Percentiles rank a stretch among this genome's conserved stretches.
These are phyloP conservation scores for Penicillium vulpinum DNA, from an alignment of 2,329 filamentous ascomycete genomes.

Conservation along the genomic window DNA sequence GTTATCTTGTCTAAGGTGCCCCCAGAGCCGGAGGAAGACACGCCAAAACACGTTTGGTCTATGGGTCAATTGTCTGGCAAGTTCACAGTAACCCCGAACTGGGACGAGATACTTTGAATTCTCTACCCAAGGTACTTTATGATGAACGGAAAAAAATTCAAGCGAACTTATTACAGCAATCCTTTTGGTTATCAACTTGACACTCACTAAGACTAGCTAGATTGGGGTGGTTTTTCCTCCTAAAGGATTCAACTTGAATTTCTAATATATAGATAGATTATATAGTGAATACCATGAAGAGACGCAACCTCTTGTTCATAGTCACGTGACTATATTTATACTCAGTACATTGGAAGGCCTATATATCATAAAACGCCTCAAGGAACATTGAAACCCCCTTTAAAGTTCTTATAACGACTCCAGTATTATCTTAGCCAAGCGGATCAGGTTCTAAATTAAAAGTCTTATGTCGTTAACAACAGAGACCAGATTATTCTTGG, in stretches of 20 bases:
- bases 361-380: too few relatives aligned
- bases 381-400: too few relatives aligned
- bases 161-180: background rate
- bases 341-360: too few relatives aligned
- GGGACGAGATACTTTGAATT: slow-evolving; percentile 51
- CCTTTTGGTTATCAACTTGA: background rate
- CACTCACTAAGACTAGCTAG: background rate
- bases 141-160: background rate
- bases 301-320: background rate
- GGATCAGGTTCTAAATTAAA: too few relatives aligned
- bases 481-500: too few relatives aligned
- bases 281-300: background rate
- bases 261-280: background rate
- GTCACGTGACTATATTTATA: background rate
- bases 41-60: slow-evolving; percentile 50
- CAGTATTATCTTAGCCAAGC: too few relatives aligned
- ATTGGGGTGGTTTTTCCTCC: background rate
- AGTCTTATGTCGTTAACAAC: too few relatives aligned
- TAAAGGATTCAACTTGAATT: background rate
- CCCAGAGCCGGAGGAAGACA: slow-evolving; percentile 24
- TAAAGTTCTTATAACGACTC: too few relatives aligned
- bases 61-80: slow-evolving; percentile 66
- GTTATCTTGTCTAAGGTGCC: slow-evolving; percentile 39
- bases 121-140: background rate
- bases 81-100: slow-evolving; percentile 64